Evolutionary conservation across 345 rosid genomes (phyloP).

Genomic region (Lepidium sativum): DNA sequence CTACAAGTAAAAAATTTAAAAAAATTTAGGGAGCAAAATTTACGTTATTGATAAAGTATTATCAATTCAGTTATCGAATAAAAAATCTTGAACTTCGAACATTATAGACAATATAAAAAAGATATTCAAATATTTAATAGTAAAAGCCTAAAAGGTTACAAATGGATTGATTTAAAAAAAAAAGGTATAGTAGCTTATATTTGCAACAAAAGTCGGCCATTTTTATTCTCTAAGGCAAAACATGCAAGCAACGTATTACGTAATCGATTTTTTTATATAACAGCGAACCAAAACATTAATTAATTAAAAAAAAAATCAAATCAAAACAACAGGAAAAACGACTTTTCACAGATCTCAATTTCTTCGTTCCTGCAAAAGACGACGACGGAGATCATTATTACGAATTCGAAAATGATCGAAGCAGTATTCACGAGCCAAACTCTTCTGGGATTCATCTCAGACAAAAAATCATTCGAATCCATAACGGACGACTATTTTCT

Average conservation of each 20-base stretch:
- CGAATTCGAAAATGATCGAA: slow-evolving; percentile 26
- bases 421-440: slow-evolving; percentile 34
- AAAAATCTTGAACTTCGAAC: no score
- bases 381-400: not conserved
- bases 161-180: not conserved
- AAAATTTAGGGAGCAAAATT: no score
- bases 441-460: slow-evolving; percentile 30
- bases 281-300: not conserved
- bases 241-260: slow-evolving; percentile 3
- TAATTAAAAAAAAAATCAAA: not conserved
- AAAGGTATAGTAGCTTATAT: not conserved
- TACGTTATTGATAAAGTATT: no score
- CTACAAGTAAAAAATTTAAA: no score
- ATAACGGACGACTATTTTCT: slow-evolving; percentile 30
- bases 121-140: no score
- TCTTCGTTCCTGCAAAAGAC: not conserved
- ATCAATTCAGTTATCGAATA: no score
- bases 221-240: not conserved
- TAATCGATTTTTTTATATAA: not conserved
- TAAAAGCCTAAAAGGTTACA: no score
- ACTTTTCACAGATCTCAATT: not conserved
- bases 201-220: not conserved
- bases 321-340: not conserved
- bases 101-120: no score
- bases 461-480: slow-evolving; percentile 20